phyloP scores from a whole-genome alignment of 495 filamentous ascomycete genomes.

The Hypoxylon cercidicola region DNA sequence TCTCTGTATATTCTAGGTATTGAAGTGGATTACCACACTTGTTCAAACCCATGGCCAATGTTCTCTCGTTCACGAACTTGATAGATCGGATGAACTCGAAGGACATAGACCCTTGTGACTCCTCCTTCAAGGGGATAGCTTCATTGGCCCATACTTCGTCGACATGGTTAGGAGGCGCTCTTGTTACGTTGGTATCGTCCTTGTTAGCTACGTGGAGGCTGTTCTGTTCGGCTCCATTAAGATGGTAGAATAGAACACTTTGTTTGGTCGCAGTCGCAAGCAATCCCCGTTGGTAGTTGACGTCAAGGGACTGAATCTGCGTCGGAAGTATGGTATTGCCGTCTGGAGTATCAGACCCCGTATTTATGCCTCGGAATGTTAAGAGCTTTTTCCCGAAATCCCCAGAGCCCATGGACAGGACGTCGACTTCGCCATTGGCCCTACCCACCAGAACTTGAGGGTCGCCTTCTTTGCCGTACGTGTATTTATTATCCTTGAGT shows the following conservation, averaged over 20 bases:
- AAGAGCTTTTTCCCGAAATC: slow-evolving; percentile 48
- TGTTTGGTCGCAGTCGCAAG: slow-evolving; percentile 45
- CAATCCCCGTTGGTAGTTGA: slow-evolving; percentile 35
- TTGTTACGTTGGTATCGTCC: neutral
- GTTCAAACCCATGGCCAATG: slow-evolving; percentile 51
- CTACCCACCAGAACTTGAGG: slow-evolving; percentile 52
- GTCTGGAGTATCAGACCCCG: neutral
- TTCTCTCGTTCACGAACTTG: slow-evolving; percentile 52
- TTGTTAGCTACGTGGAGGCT: neutral
- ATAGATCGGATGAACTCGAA: slow-evolving; percentile 43
- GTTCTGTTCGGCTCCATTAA: slow-evolving; percentile 16
- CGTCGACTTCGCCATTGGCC: slow-evolving; percentile 53
- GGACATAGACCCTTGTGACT: neutral
- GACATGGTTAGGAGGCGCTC: neutral
- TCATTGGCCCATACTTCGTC: slow-evolving; percentile 15
- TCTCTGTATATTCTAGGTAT: slow-evolving; percentile 51
- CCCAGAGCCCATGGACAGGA: slow-evolving; percentile 50
- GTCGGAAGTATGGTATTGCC: slow-evolving; percentile 23
- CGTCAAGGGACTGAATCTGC: slow-evolving; percentile 51
- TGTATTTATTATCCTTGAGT: slow-evolving; percentile 34
- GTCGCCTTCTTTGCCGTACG: slow-evolving; percentile 26
- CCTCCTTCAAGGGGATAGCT: slow-evolving; percentile 22
- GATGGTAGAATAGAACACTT: slow-evolving; percentile 45
- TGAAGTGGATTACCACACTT: slow-evolving; percentile 50
- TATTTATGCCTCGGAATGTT: slow-evolving; percentile 33